Base-by-base conservation (phyloP, 768 basidiomycete species). In the Leccinellum luteum region DNA sequence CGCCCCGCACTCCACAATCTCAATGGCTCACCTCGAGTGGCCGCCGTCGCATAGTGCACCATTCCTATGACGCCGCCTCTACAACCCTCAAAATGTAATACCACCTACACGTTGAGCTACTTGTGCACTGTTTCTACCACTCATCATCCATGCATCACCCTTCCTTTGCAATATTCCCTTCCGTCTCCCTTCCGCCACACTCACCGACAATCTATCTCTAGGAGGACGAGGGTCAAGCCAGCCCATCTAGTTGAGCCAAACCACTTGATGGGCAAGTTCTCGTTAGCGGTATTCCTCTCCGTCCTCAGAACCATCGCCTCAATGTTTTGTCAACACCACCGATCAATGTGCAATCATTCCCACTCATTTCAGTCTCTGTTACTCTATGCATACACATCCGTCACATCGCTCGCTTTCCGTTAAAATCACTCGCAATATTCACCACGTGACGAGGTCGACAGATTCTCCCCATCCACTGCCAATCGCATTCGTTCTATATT, bases 1-100 rank as follows among this genome's bases (percentile, higher is more conserved):
- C 86, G 90, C 50, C 84, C 85, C 53, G 88, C 85, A 63, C 83
- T 92, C 50, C 88, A 90, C 73, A 88, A 80, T 69, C 79, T 90
- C 74, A 92, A 90, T 70, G 79, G 85, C 65, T 78, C 82, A 43
- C 86, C 88, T 21, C 69, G 71, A 56, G 66, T 72, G 47, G 50
- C 81, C 63, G 76, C 85, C 71, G 82, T 83, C 65, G 80, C 85
- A 79, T 89, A 86, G 74, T 58, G 56, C 63, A 60, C 65, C 73
- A 74, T 70, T 73, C 73, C 73, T 67, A 73, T 74, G 74, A 59
- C 48, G 74, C 78, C 72, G 76, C 73, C 69, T 77, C 76, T 74
- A 70, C 74, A 74, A 77, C 73, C 74, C 75, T 75, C 84, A 90
- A 91, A 90, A 89, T 91, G 89, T 91, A 91, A 67, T 69, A 81